Conservation (phyloP, 2,329 filamentous ascomycete species). For the Cephalotrichum gorgonifer region DNA sequence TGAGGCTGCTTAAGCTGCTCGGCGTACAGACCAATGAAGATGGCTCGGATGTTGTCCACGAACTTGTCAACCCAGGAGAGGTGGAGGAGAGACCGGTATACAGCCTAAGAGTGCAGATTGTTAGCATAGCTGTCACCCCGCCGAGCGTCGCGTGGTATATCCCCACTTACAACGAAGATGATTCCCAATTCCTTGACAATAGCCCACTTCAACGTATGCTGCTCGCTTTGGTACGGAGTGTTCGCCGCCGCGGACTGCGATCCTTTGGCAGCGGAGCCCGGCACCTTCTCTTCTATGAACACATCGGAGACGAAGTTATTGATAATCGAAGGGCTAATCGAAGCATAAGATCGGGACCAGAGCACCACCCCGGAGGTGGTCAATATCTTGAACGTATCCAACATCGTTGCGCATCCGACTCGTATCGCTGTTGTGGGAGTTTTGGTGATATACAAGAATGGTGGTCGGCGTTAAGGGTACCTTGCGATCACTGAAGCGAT, state of each 20-base stretch:
- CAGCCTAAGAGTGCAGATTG: slow-evolving; percentile 53
- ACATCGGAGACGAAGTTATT: slow-evolving; percentile 94
- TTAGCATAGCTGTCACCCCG: neutral
- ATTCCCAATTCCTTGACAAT: slow-evolving; percentile 84
- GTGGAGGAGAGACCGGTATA: slow-evolving; percentile 91
- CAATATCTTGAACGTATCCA: slow-evolving; percentile 94
- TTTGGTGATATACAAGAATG: too few species aligned
- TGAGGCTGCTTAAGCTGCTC: slow-evolving; percentile 76
- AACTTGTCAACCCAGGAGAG: slow-evolving; percentile 96
- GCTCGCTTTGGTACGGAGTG: slow-evolving; percentile 76
- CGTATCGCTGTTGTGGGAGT: too few species aligned
- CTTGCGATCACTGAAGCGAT: too few species aligned
- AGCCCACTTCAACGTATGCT: slow-evolving; percentile 92
- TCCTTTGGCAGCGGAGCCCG: slow-evolving; percentile 49
- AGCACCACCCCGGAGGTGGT: slow-evolving; percentile 94
- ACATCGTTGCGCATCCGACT: slow-evolving; percentile 47
- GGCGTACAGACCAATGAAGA: slow-evolving; percentile 85
- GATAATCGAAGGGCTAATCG: slow-evolving; percentile 72
- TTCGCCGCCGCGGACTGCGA: slow-evolving; percentile 50
- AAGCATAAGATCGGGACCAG: slow-evolving; percentile 81
- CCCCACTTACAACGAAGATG: slow-evolving; percentile 70
- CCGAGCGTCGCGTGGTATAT: too few species aligned
- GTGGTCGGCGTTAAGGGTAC: too few species aligned
- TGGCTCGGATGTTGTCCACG: slow-evolving; percentile 84
- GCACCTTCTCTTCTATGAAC: slow-evolving; percentile 88